phyloP scores from a whole-genome alignment of 2,329 filamentous ascomycete genomes.

The Trichoderma gracile region DNA sequence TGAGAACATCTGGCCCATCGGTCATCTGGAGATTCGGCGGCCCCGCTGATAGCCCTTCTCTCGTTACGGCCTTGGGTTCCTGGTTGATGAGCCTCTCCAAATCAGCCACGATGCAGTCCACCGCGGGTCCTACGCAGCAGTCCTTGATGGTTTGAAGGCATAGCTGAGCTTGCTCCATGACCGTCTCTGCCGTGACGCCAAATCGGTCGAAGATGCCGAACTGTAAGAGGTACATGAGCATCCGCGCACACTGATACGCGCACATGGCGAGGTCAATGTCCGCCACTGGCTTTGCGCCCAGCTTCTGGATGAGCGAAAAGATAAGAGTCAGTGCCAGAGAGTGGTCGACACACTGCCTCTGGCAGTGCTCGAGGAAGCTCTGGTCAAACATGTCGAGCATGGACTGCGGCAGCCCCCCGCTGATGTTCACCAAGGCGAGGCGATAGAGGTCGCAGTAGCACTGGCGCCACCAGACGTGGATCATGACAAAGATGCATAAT shows the following conservation, averaged over 20 bases:
- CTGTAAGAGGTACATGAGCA: conserved; percentile 54
- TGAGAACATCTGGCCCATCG: conserved; percentile 35
- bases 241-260: conserved; percentile 56
- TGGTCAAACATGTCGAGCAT: conserved; percentile 50
- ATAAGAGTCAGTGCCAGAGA: conserved; percentile 58
- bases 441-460: conserved; percentile 60
- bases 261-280: conserved; percentile 58
- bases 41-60: conserved; percentile 28
- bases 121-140: conserved; percentile 54
- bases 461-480: conserved; percentile 60
- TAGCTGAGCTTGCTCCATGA: conserved; percentile 52
- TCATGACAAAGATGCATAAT: conserved; percentile 60
- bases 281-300: conserved; percentile 54
- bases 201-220: conserved; percentile 45
- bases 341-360: conserved; percentile 55
- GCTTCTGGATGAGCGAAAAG: conserved; percentile 52
- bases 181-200: conserved; percentile 47
- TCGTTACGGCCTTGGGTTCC: conserved; percentile 39
- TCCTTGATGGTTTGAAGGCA: conserved; percentile 54
- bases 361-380: conserved; percentile 52
- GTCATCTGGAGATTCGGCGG: conserved; percentile 33
- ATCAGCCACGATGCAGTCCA: conserved; percentile 49
- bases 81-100: conserved; percentile 54
- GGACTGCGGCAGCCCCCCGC: conserved; percentile 50
- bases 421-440: conserved; percentile 52